phyloP scores from a whole-genome alignment of 441 rosid genomes.

The Brassica hybrid region DNA sequence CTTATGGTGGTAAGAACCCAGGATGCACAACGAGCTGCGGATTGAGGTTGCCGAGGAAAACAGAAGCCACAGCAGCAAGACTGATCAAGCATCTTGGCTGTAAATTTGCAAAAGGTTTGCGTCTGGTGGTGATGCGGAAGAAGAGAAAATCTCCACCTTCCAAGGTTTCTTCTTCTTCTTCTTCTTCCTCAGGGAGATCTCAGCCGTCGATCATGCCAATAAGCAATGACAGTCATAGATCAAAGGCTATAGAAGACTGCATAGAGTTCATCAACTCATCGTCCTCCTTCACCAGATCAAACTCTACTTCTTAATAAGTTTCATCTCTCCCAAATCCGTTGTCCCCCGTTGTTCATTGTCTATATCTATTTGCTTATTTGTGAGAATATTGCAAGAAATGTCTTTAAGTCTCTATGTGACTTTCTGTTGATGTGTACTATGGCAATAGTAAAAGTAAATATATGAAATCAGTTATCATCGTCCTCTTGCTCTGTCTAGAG shows the following conservation, averaged over 20 bases:
- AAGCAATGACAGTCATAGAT: constrained; percentile 54
- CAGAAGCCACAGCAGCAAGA: constrained; percentile 49
- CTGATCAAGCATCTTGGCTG: constrained; percentile 57
- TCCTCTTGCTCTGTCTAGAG: no score
- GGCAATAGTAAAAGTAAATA: not conserved
- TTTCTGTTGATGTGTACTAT: not conserved
- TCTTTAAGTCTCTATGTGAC: constrained; percentile 2
- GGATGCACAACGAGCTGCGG: constrained; percentile 51
- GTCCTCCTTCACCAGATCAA: constrained; percentile 65
- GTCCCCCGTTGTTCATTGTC: constrained; percentile 13
- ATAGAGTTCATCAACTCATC: constrained; percentile 83
- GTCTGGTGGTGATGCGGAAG: constrained; percentile 46
- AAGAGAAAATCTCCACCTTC: constrained; percentile 42
- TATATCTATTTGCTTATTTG: not conserved
- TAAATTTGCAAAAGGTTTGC: constrained; percentile 55
- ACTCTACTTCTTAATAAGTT: constrained; percentile 42
- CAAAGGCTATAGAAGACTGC: constrained; percentile 77
- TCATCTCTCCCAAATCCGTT: not conserved
- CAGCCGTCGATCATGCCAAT: constrained; percentile 51
- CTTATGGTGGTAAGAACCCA: constrained; percentile 39
- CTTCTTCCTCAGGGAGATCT: constrained; percentile 41
- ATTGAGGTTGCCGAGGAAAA: constrained; percentile 50
- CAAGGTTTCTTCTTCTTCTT: constrained; percentile 44
- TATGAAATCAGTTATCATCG: not conserved
- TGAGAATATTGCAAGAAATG: constrained; percentile 15